Evolutionary conservation across 768 basidiomycete genomes (phyloP), one percentile per base, ranked within the genome.

Genomic region (Termitomyces sp.): DNA sequence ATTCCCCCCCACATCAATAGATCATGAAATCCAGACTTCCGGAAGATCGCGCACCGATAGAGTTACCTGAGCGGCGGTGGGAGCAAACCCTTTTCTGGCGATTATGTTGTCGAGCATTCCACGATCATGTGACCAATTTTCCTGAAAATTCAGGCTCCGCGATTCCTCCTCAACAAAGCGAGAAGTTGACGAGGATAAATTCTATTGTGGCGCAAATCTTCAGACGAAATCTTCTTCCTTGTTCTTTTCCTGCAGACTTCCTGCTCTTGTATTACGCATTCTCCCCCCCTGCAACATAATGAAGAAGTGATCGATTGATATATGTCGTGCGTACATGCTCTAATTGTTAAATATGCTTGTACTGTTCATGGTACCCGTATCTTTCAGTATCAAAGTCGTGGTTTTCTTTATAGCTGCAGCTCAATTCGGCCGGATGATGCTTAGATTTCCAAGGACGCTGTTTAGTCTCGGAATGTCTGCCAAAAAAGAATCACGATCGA

Each of bases 41-140:
- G 33, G n/a, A 38, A 36, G 20, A 43, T 22, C 5, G 41, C 4
- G n/a, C 3, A 22, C 3, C 10, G 10, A 22, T 11, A 11, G 33
- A 35, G 33, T 35, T 35, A n/a, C n/a, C n/a, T n/a, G n/a, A n/a
- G n/a, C n/a, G n/a, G n/a, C n/a, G n/a, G n/a, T n/a, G n/a, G n/a
- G n/a, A n/a, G n/a, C n/a, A n/a, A n/a, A n/a, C n/a, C n/a, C n/a
- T n/a, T n/a, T n/a, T n/a, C n/a, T n/a, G n/a, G n/a, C n/a, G n/a
- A n/a, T n/a, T n/a, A n/a, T n/a, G n/a, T n/a, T n/a, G n/a, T n/a
- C n/a, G n/a, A n/a, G n/a, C n/a, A n/a, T n/a, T n/a, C n/a, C 51
- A n/a, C 56, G 51, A 50, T 57, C 56, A 57, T 52, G 56, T 57
- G 56, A 57, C 44, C n/a, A 20, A 32, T 1, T 8, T n/a, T 43